Evolutionary conservation across 192 early-diverging fungal genomes (phyloP).

Genomic region (Coemansia sp.): DNA sequence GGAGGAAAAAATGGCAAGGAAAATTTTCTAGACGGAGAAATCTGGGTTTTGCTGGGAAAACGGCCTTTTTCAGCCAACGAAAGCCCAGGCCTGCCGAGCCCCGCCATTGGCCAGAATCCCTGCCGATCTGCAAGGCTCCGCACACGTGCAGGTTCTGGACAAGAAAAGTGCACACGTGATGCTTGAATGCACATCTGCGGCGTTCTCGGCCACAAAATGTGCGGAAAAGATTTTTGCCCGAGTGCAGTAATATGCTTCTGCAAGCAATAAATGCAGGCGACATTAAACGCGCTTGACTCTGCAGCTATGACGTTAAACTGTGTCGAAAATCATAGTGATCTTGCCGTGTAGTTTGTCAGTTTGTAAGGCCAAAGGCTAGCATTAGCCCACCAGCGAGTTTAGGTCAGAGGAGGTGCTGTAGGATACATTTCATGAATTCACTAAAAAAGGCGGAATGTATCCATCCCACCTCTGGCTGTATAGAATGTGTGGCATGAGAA

Average conservation of each 20-base stretch:
- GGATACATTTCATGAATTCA: no score
- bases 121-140: neutral
- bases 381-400: no score
- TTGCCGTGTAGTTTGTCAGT: no score
- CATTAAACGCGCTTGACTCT: neutral
- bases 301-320: neutral
- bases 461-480: no score
- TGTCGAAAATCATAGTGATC: no score
- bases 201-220: no score
- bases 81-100: conserved; percentile 16
- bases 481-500: no score
- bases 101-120: conserved; percentile 31
- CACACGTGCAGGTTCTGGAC: neutral
- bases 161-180: conserved; percentile 1
- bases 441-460: no score
- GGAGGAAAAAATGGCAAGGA: neutral
- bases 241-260: neutral
- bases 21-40: neutral
- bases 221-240: no score
- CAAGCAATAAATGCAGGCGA: neutral
- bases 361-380: no score
- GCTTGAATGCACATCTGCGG: neutral
- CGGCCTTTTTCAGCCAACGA: conserved; percentile 37
- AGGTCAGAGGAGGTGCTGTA: no score
- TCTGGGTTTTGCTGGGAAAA: conserved; percentile 4